phyloP scores from a whole-genome alignment of 2,329 filamentous ascomycete genomes.

The Paecilomyces sp. region DNA sequence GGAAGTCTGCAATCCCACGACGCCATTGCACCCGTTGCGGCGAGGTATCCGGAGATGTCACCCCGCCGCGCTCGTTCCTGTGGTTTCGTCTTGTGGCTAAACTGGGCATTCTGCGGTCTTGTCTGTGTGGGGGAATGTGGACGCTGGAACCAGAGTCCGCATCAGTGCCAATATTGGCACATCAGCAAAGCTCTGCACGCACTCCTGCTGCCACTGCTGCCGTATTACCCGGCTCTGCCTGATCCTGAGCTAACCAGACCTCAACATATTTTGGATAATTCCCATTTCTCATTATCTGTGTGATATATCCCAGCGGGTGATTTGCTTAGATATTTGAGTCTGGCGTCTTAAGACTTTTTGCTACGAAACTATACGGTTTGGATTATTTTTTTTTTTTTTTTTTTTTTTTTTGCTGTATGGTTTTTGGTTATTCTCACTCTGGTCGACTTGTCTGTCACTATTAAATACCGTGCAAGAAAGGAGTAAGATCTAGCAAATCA shows the following conservation, averaged over 20 bases:
- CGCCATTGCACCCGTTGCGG: slow-evolving; percentile 55
- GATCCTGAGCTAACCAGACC: background rate
- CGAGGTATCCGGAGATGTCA: slow-evolving; percentile 58
- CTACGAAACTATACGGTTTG: background rate
- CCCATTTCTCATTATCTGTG: background rate
- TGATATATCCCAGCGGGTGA: background rate
- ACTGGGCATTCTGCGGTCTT: slow-evolving; percentile 28
- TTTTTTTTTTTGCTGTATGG: background rate
- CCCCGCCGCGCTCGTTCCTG: slow-evolving; percentile 26
- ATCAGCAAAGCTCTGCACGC: slow-evolving; percentile 2
- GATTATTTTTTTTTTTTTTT: background rate
- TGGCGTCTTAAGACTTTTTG: background rate
- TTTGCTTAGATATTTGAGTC: background rate
- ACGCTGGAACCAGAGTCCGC: slow-evolving; percentile 21
- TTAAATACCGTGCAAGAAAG: background rate
- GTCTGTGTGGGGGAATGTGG: slow-evolving; percentile 37
- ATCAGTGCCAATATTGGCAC: background rate
- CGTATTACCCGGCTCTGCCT: background rate
- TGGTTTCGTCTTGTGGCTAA: slow-evolving; percentile 32
- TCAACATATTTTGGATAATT: background rate
- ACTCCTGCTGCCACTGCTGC: slow-evolving; percentile 8
- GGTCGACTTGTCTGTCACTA: background rate
- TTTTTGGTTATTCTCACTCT: background rate
- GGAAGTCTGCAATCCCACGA: slow-evolving; percentile 21
- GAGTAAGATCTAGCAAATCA: background rate